These are phyloP conservation scores for Maudiozyma saulgeensis DNA, from an alignment of 805 yeast genomes.

Conservation along the genomic window DNA sequence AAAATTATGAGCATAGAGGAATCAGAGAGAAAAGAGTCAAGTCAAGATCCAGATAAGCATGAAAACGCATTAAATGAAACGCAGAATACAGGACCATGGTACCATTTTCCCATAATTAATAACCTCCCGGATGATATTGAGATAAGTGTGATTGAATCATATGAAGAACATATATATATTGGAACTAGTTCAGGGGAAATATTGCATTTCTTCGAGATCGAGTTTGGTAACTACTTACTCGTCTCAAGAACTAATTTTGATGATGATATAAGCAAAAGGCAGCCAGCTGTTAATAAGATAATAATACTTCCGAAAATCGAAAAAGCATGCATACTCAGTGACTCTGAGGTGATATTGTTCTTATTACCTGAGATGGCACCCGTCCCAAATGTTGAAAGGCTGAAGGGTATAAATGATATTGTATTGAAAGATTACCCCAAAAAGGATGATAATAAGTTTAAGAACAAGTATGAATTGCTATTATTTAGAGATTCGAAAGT, in stretches of 20 bases:
- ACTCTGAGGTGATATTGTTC: slow-evolving; percentile 14
- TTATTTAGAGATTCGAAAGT: slow-evolving; percentile 10
- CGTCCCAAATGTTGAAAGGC: slow-evolving; percentile 16
- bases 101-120: slow-evolving; percentile 15
- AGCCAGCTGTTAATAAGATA: slow-evolving; percentile 16
- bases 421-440: not conserved
- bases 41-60: not conserved
- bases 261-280: slow-evolving; percentile 3
- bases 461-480: slow-evolving; percentile 8
- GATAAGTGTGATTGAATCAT: slow-evolving; percentile 21
- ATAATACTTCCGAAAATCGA: slow-evolving; percentile 22
- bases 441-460: not conserved
- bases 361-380: slow-evolving; percentile 30
- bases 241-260: slow-evolving; percentile 25
- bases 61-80: not conserved
- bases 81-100: slow-evolving; percentile 15
- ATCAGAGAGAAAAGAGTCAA: not conserved
- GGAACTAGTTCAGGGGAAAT: slow-evolving; percentile 26
- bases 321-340: slow-evolving; percentile 22
- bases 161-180: slow-evolving; percentile 25
- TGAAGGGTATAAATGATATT: slow-evolving; percentile 16
- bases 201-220: slow-evolving; percentile 28
- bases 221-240: slow-evolving; percentile 22
- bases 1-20: not conserved
- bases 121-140: slow-evolving; percentile 18